These are phyloP conservation scores for Globisporangium mamillatum DNA, from an alignment of 352 stramenopile species.

Conservation along the genomic window DNA sequence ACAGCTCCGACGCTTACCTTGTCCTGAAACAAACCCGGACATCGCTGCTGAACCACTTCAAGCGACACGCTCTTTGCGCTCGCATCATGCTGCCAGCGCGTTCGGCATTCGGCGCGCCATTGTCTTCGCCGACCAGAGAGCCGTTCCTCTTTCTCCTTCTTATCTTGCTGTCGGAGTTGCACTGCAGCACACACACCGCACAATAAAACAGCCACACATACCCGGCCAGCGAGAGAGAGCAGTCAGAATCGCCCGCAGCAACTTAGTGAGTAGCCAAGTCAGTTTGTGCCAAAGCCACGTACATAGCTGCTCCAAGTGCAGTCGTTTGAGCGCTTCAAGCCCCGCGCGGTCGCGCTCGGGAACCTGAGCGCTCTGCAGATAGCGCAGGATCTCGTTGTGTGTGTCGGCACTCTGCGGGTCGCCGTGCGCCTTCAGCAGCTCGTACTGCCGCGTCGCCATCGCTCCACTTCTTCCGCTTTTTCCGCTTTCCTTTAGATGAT, in stretches of 20 bases:
- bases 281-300: conserved; percentile 10
- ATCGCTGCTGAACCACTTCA: conserved; percentile 33
- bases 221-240: neutral
- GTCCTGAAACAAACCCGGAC: conserved; percentile 41
- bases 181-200: conserved; percentile 20
- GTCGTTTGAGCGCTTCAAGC: conserved; percentile 32
- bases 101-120: conserved; percentile 35
- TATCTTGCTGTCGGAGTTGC: conserved; percentile 24
- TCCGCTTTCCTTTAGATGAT: no score
- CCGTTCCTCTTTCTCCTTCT: conserved; percentile 12
- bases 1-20: conserved; percentile 21
- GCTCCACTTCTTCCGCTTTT: neutral
- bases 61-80: conserved; percentile 27
- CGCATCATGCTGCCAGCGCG: conserved; percentile 26
- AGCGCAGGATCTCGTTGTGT: conserved; percentile 39
- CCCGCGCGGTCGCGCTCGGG: conserved; percentile 24
- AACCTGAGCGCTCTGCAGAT: conserved; percentile 24
- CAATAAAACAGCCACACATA: neutral
- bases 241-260: neutral
- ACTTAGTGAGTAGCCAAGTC: neutral
- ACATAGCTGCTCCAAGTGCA: conserved; percentile 50
- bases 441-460: conserved; percentile 20
- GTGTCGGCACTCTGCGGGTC: conserved; percentile 23
- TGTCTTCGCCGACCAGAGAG: conserved; percentile 36
- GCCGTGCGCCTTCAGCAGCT: conserved; percentile 31